phyloP scores from a whole-genome alignment of 2,329 filamentous ascomycete species.

The Paecilomyces sp. region DNA sequence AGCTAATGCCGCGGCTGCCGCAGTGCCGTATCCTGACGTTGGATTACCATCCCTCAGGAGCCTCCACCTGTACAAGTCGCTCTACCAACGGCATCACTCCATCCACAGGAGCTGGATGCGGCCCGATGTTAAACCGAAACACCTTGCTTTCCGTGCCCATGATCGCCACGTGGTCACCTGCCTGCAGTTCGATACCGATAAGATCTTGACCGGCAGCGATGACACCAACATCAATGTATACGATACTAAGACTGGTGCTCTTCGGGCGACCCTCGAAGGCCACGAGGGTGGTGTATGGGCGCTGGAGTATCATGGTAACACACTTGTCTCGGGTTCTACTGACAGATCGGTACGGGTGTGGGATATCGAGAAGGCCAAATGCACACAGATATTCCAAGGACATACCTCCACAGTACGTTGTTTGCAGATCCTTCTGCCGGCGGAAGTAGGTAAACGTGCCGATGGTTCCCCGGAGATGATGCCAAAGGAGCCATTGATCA shows the following conservation, averaged over 20 bases:
- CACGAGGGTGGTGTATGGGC: constrained; percentile 98
- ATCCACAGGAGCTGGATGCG: constrained; percentile 91
- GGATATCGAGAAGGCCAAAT: constrained; percentile 90
- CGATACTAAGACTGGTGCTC: constrained; percentile 85
- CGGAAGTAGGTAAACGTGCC: constrained; percentile 62
- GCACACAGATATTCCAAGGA: constrained; percentile 92
- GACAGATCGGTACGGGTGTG: constrained; percentile 98
- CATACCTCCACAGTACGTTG: constrained; percentile 97
- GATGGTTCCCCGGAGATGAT: constrained; percentile 76
- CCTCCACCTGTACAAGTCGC: constrained; percentile 89
- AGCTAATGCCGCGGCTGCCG: constrained; percentile 73
- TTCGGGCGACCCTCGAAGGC: constrained; percentile 76
- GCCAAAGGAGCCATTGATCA: constrained; percentile 91
- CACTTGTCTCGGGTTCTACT: constrained; percentile 89
- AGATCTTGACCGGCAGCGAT: constrained; percentile 95
- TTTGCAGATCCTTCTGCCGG: constrained; percentile 86
- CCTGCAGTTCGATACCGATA: constrained; percentile 94
- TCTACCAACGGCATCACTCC: constrained; percentile 87
- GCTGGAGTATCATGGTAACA: constrained; percentile 90
- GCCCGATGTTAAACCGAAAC: constrained; percentile 70
- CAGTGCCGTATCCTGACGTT: constrained; percentile 73
- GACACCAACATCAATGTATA: constrained; percentile 98
- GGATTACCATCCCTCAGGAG: constrained; percentile 72
- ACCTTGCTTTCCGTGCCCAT: constrained; percentile 94
- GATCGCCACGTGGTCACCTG: constrained; percentile 96